Conservation (phyloP, 1,284 basidiomycete species). For the Rhodotorula sp. region DNA sequence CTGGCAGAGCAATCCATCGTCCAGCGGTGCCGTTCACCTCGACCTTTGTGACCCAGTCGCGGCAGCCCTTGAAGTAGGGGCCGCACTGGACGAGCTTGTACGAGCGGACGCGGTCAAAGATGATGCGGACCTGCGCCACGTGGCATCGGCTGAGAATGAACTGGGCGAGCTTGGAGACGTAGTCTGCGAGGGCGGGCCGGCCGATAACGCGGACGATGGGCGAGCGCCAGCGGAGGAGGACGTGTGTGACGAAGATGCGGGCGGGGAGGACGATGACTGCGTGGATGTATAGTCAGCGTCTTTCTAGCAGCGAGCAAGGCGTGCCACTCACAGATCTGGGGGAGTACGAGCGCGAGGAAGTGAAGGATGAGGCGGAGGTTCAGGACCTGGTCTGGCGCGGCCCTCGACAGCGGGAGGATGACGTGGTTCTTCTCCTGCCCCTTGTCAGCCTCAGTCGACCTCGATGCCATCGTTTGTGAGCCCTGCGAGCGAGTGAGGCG, state of each 20-base stretch:
- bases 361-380: background rate
- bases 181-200: slow-evolving; percentile 7
- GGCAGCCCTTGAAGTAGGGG: background rate
- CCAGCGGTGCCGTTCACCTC: slow-evolving; percentile 14
- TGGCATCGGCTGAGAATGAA: slow-evolving; percentile 15
- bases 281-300: background rate
- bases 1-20: slow-evolving; percentile 23
- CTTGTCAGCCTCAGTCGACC: background rate
- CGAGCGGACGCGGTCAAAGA: slow-evolving; percentile 18
- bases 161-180: slow-evolving; percentile 19
- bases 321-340: background rate
- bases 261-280: slow-evolving; percentile 16
- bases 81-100: slow-evolving; percentile 6
- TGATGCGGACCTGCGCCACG: slow-evolving; percentile 13
- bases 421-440: too few species aligned
- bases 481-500: too few species aligned
- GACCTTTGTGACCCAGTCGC: slow-evolving; percentile 20
- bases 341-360: slow-evolving; percentile 4
- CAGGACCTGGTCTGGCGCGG: background rate
- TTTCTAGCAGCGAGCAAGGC: background rate
- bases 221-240: slow-evolving; percentile 13
- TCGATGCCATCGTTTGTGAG: background rate
- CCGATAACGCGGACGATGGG: slow-evolving; percentile 10
- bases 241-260: slow-evolving; percentile 2
- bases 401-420: background rate